A percentile compares a stretch with the other conserved stretches of the same genome.
These are phyloP conservation scores for Rosa chinensis DNA, from an alignment of 306 rosid species.

Conservation along the genomic window DNA sequence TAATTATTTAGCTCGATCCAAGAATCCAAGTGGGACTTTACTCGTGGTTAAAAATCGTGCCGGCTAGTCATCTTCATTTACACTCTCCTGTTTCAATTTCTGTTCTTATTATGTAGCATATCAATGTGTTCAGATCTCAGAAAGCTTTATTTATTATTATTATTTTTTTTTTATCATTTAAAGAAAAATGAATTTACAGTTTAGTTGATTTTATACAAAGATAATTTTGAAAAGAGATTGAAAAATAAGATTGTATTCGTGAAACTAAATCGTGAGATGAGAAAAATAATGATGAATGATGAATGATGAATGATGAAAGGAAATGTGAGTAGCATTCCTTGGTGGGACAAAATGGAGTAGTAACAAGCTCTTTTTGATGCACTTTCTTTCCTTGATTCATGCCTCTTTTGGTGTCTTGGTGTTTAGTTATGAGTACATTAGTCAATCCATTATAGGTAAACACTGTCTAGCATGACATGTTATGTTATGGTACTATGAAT, in stretches of 20 bases:
- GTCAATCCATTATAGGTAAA: background rate
- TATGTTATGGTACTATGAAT: background rate
- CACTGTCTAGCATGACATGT: background rate
- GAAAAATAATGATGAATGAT: background rate
- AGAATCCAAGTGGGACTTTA: background rate
- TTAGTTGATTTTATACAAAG: background rate
- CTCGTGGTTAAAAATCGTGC: background rate
- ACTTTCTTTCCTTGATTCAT: background rate
- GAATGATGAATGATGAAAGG: background rate
- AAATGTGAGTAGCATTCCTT: background rate
- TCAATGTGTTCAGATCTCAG: background rate
- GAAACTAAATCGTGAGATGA: background rate
- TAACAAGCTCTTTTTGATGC: background rate
- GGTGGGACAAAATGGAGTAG: slow-evolving; percentile 2
- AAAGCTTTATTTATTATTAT: no score
- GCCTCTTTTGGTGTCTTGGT: slow-evolving; percentile 7
- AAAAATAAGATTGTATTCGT: background rate
- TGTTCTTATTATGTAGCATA: background rate
- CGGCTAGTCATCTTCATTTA: background rate
- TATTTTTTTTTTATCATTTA: no score
- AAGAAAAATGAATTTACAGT: background rate
- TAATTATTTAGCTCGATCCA: background rate
- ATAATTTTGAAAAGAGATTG: background rate
- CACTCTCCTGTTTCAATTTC: background rate
- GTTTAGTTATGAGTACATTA: background rate